phyloP scores from a whole-genome alignment of 495 filamentous ascomycete species.

The Hypoxylon fuscum region DNA sequence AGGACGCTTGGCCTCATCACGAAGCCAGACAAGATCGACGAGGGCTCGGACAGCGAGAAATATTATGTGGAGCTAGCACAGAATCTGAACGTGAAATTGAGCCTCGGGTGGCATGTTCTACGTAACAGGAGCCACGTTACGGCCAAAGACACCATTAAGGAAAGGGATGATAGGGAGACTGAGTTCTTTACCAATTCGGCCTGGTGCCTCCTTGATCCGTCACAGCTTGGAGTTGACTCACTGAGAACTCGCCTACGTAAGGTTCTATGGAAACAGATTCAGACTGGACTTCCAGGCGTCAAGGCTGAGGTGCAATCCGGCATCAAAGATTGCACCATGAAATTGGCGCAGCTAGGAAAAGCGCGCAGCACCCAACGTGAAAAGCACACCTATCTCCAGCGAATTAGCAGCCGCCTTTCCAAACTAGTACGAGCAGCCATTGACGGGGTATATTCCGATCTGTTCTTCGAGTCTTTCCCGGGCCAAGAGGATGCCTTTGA shows the following conservation, averaged over 20 bases:
- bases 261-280: slow-evolving; percentile 38
- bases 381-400: slow-evolving; percentile 55
- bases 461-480: slow-evolving; percentile 38
- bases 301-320: slow-evolving; percentile 33
- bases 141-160: slow-evolving; percentile 41
- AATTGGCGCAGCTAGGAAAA: slow-evolving; percentile 35
- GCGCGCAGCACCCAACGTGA: slow-evolving; percentile 44
- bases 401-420: slow-evolving; percentile 34
- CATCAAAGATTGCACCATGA: slow-evolving; percentile 29
- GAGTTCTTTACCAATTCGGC: slow-evolving; percentile 44
- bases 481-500: slow-evolving; percentile 37
- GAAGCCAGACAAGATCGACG: slow-evolving; percentile 59
- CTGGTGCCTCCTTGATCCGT: slow-evolving; percentile 26
- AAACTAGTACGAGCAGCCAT: slow-evolving; percentile 32
- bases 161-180: slow-evolving; percentile 46
- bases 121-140: slow-evolving; percentile 54
- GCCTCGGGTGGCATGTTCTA: slow-evolving; percentile 61
- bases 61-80: slow-evolving; percentile 53
- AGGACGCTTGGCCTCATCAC: slow-evolving; percentile 62
- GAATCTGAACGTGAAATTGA: slow-evolving; percentile 57
- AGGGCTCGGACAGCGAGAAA: slow-evolving; percentile 50
- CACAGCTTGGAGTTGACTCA: slow-evolving; percentile 27
- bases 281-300: slow-evolving; percentile 31
- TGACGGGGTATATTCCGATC: slow-evolving; percentile 39
- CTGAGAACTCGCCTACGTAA: slow-evolving; percentile 32